Base-by-base conservation (phyloP, 306 rosid genomes). In the Prinsepia uniflora region DNA sequence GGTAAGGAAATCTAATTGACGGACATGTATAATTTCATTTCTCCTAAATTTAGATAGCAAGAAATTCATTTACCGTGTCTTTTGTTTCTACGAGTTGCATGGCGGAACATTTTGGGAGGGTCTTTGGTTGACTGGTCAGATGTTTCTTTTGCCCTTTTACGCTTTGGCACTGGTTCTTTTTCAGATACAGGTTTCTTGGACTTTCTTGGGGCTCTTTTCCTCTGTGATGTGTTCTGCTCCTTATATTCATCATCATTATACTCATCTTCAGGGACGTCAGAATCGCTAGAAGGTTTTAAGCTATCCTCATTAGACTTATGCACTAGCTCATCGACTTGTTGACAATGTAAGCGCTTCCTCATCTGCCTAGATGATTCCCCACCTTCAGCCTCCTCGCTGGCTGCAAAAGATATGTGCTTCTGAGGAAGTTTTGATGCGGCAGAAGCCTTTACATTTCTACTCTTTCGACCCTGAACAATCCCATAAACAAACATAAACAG, bases 71-170 rank as follows among this genome's bases (percentile, higher is more conserved):
- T 83, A 90, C 96, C 97, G 4, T 66, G 81, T 81, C 92, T 86
- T 84, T 47, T 94, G 66, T 22, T 94, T 57, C 87, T 93, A 39
- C 83, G 86, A 75, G 95, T 82, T 63, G 96, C 82, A 86, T 87
- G 96, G 17, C 92, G 58, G 72, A 94, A 89, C 78, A 79, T 94
- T 77, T 89, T 89, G 22, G 81, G 86, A 71, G 84, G 85, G 67
- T 81, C 67, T 77, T 79, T 64, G 6, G 73, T 50, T 20, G 61
- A 56, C 45, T 65, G 58, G 56, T 85, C 85, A 50, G 39, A 59
- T 83, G 72, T 87, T 75, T 70, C 81, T 54, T 78, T 77, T 55
- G 71, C 73, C 71, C 47, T 80, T 76, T 83, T 86, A 39, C 76
- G 80, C 72, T 83, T 94, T 56, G 30, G 75, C 70, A 78, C 69